These are phyloP conservation scores for Penicillium sp. DNA, from an alignment of 2,329 filamentous ascomycete genomes.

Conservation along the genomic window DNA sequence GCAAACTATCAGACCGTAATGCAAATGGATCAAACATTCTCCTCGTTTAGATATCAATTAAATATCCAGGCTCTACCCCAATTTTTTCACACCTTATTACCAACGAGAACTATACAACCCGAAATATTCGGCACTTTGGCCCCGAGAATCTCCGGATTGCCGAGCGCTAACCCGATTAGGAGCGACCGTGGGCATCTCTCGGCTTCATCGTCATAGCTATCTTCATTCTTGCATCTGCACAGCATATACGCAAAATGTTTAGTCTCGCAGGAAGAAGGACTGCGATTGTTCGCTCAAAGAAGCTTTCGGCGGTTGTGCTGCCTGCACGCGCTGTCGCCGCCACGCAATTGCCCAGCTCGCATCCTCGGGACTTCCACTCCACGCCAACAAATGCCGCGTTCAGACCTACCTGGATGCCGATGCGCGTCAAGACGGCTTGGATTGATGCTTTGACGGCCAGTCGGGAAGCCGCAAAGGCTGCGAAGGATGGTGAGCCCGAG, in stretches of 20 bases:
- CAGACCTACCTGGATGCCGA: conserved; percentile 48
- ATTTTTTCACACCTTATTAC: not conserved
- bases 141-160: conserved; percentile 30
- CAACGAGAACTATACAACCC: not conserved
- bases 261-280: conserved; percentile 20
- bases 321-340: conserved; percentile 12
- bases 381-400: conserved; percentile 26
- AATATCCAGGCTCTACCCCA: not conserved
- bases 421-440: conserved; percentile 65
- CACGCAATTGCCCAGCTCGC: conserved; percentile 11
- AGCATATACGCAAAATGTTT: conserved; percentile 10
- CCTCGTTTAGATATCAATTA: not conserved
- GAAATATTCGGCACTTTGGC: conserved; percentile 5
- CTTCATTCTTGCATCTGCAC: not conserved
- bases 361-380: conserved; percentile 27
- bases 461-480: conserved; percentile 37
- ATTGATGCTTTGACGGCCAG: conserved; percentile 62
- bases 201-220: conserved; percentile 15
- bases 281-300: conserved; percentile 20
- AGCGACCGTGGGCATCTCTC: conserved; percentile 2
- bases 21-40: not conserved
- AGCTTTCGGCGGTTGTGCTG: conserved; percentile 8
- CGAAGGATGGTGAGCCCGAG: conserved; percentile 13
- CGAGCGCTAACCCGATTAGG: conserved; percentile 21
- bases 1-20: not conserved